Evolutionary conservation across 331 rosid species (phyloP), one percentile per base, ranked within the genome.

Genomic region (Pyrus hybrid): DNA sequence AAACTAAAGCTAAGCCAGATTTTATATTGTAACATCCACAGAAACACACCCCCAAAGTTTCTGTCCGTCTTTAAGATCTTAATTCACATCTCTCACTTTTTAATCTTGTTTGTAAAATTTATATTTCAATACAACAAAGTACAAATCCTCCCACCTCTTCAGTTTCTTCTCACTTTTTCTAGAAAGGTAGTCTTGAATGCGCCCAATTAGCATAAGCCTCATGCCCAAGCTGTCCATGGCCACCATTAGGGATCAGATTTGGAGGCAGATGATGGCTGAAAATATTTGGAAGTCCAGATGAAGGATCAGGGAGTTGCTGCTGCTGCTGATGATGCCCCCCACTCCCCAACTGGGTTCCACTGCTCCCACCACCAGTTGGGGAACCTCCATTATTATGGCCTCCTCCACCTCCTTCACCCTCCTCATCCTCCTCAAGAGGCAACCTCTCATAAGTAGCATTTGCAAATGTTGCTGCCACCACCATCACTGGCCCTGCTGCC

Each of bases 401-500:
- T 25, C 67, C 67, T 21, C 64, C 79, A 9, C 73, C 77, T 1
- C 83, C 89, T 5, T 83, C 89, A 0, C 86, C 97, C 2, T 92
- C 88, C 5, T 92, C 97, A 11, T 83, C 83, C 13, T 83, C 86
- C 35, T 94, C 97, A 5, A 94, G 93, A 5, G 99, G 97, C 33
- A 92, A 73, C 63, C 97, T 90, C 74, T 94, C 97, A 63, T 92
- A 94, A 0, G 97, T 90, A 0, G 99, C 99, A 80, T 92, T 94
- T 45, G 97, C 86, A 87, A 94, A 94, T 25, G 97, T 92, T 10
- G 97, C 99, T 1, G 99, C 96, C 62, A 94, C 81, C 41, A 94
- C 89, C 89, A 94, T 94, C 1, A 94, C 97, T 0, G 99, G 97
- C 13, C 97, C 99, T 0, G 93, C 96, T 0, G 99, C 99, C 23